Conservation (phyloP, 495 filamentous ascomycete genomes). For the Lasiosphaeriaceae sp. region DNA sequence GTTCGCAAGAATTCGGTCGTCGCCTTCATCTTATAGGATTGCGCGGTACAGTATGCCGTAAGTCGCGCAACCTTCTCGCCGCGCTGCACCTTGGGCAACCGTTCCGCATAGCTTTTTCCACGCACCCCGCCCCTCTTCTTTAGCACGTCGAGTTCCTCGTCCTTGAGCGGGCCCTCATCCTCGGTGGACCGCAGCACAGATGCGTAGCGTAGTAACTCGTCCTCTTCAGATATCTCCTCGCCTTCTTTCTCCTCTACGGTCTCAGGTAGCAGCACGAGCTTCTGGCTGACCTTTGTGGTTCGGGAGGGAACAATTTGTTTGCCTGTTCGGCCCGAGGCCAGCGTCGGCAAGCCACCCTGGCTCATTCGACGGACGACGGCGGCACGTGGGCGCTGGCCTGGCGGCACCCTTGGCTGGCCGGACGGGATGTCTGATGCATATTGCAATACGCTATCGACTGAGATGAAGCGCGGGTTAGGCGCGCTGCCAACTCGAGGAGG, state of each 20-base stretch:
- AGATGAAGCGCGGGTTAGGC: constrained; percentile 73
- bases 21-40: constrained; percentile 82
- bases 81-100: constrained; percentile 82
- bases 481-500: constrained; percentile 17
- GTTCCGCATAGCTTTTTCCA: constrained; percentile 92
- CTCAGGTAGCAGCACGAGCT: constrained; percentile 91
- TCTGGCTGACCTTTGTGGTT: constrained; percentile 90
- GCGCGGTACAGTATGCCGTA: constrained; percentile 95
- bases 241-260: constrained; percentile 59
- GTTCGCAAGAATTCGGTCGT: constrained; percentile 84
- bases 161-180: constrained; percentile 67
- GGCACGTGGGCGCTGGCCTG: constrained; percentile 53
- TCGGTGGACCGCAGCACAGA: constrained; percentile 48
- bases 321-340: constrained; percentile 47
- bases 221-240: constrained; percentile 50
- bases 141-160: constrained; percentile 68
- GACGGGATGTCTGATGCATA: constrained; percentile 94
- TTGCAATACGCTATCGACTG: constrained; percentile 93
- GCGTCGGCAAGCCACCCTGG: constrained; percentile 31
- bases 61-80: constrained; percentile 84
- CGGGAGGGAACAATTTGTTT: constrained; percentile 78
- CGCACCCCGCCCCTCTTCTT: constrained; percentile 60
- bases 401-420: constrained; percentile 77
- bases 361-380: constrained; percentile 40
- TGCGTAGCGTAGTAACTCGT: constrained; percentile 33